Evolutionary conservation across 2,329 filamentous ascomycete species (phyloP), one percentile per base, ranked within the genome.

Genomic region (Westerdykella aurantiaca): DNA sequence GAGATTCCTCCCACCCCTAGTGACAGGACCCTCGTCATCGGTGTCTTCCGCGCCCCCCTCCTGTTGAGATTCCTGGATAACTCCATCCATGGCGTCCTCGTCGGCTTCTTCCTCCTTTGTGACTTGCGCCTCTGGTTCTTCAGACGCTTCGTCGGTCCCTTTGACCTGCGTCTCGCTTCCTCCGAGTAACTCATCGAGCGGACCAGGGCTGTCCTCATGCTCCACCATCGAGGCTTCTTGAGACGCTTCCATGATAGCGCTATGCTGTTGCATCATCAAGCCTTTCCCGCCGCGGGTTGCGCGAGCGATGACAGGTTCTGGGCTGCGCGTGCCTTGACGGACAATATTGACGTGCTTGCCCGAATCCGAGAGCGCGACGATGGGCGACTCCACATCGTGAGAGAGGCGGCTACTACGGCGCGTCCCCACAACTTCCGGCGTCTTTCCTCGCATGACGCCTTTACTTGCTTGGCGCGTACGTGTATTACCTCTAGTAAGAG

Each of bases 341-440:
- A 80, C 68, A 4, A 78, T 69, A 42, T 77, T 64, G 45, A 73
- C 71, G 58, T 82, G 78, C 46, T 70, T 75, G 14, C 80, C 80
- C 6, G 79, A 81, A 49, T 78, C 75, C 3, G 79, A 77, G 37
- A 83, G 66, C 13, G 75, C 77, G 37, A 80, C 66, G 12, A 82
- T 72, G 29, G 77, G 73, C 31, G 77, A 74, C 21, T 77, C 73
- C 4, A 75, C 69, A 50, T 79, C 77, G 48, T 79, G 77, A 18
- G 75, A 80, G 14, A 79, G 71, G 37, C 81, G 79, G 57, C 77
- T 81, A 50, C 74, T 81, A 48, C 79, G 73, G 50, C 80, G 69
- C 33, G 67, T 69, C 23, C 60, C 64, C 1, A 52, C 57, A 13
- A 56, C 50, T 46, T 69, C 54, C 48, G 64, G 63, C 9, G 69